Percentiles rank a stretch among this genome's conserved stretches.
Conservation (phyloP, 225 moss, liverwort and hornwort species). For the Climacium dendroides region DNA sequence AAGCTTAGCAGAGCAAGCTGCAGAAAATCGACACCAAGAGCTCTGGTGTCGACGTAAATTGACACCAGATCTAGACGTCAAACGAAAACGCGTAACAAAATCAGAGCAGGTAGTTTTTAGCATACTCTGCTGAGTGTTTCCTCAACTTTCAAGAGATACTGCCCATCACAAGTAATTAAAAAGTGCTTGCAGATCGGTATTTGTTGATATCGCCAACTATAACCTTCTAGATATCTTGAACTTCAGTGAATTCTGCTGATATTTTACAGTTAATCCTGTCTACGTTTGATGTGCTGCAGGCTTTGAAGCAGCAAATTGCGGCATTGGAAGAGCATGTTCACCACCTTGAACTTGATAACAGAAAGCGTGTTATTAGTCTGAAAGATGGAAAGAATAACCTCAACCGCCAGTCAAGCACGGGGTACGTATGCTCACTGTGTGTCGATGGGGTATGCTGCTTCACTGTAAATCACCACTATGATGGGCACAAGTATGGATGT, state of each 20-base stretch:
- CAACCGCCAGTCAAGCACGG: conserved; percentile 21
- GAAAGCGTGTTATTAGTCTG: conserved; percentile 22
- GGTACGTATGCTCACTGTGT: conserved; percentile 23
- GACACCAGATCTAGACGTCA: conserved; percentile 82
- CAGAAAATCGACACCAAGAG: conserved; percentile 75
- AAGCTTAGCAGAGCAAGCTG: conserved; percentile 78
- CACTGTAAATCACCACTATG: neutral
- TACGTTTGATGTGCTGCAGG: conserved; percentile 24
- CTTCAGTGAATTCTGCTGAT: neutral
- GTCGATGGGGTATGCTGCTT: neutral
- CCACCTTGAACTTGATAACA: conserved; percentile 70
- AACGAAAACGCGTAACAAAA: conserved; percentile 66
- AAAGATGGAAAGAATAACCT: conserved; percentile 30
- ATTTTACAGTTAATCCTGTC: neutral
- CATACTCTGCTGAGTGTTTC: neutral
- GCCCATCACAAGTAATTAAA: neutral
- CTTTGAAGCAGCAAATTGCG: conserved; percentile 85
- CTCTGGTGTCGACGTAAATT: conserved; percentile 74
- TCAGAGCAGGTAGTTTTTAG: conserved; percentile 68
- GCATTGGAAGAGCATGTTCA: conserved; percentile 89
- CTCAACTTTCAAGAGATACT: neutral
- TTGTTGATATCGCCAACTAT: neutral
- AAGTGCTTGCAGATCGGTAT: neutral
- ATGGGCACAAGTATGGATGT: neutral
- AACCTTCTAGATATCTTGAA: neutral